A percentile compares a stretch with the other conserved stretches of the same genome.
Conservation (phyloP, 108 stramenopile species). For the Stephanodiscus minutulus region DNA sequence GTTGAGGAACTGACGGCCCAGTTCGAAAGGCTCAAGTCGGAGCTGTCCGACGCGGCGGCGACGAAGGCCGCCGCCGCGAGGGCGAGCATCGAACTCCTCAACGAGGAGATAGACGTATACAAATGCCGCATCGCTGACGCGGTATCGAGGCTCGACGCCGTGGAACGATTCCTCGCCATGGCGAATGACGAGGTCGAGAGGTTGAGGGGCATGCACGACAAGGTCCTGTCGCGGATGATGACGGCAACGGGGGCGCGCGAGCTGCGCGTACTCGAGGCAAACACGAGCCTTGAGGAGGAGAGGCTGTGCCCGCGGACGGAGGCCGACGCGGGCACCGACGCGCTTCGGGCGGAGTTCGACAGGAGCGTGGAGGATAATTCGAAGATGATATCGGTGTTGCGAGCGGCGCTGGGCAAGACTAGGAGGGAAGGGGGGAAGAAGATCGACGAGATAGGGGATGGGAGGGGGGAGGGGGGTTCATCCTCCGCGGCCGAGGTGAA, state of each 20-base stretch:
- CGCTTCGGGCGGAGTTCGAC: constrained; percentile 12
- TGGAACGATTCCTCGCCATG: not conserved
- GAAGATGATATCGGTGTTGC: constrained; percentile 25
- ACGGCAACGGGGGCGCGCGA: not conserved
- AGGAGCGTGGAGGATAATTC: not conserved
- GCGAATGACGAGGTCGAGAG: constrained; percentile 27
- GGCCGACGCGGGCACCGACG: not conserved
- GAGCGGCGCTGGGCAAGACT: constrained; percentile 14
- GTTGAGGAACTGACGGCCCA: too few relatives aligned
- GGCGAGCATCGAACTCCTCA: not conserved
- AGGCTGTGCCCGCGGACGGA: not conserved
- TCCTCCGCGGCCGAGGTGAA: too few relatives aligned
- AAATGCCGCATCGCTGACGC: constrained; percentile 18
- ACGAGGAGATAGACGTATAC: constrained; percentile 18
- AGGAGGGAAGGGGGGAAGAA: constrained; percentile 9
- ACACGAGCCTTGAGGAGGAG: not conserved
- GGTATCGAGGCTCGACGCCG: constrained; percentile 1
- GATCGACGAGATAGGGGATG: too few relatives aligned
- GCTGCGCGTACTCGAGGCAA: constrained; percentile 14
- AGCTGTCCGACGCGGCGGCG: too few relatives aligned
- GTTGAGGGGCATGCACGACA: constrained; percentile 20
- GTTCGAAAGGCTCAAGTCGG: too few relatives aligned
- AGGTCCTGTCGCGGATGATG: constrained; percentile 16
- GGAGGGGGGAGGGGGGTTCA: too few relatives aligned
- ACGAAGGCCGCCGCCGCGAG: not conserved